A percentile compares a stretch with the other conserved stretches of the same genome.
Evolutionary conservation across 108 stramenopile species (phyloP).

Genomic region (Mediolabrus comicus): DNA sequence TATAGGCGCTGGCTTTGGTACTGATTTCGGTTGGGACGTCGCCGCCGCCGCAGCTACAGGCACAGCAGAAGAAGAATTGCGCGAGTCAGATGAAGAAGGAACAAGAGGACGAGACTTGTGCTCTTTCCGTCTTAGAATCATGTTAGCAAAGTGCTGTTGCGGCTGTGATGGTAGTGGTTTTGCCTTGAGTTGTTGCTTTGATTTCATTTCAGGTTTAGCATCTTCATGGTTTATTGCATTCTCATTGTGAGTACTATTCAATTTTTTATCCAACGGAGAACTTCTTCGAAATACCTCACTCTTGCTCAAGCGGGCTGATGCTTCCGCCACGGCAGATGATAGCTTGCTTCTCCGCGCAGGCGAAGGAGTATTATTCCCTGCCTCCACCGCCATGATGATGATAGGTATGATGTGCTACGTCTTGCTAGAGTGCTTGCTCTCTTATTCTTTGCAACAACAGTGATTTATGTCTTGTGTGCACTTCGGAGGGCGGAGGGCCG

Average conservation of each 20-base stretch:
- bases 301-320: background rate
- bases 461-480: no score
- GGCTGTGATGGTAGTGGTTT: background rate
- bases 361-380: background rate
- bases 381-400: no score
- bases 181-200: background rate
- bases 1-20: background rate
- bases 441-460: no score
- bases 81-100: background rate
- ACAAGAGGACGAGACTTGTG: background rate
- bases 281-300: background rate
- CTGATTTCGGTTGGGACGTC: no score
- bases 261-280: no score
- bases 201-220: background rate
- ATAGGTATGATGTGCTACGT: no score
- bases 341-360: background rate
- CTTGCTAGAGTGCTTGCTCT: no score
- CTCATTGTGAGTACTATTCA: background rate
- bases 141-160: background rate
- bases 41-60: no score
- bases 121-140: background rate
- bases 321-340: background rate
- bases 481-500: no score
- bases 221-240: background rate
- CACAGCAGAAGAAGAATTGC: background rate